These are phyloP conservation scores for Gnaphalium uliginosum DNA, from an alignment of 129 eudicot species.

Conservation along the genomic window DNA sequence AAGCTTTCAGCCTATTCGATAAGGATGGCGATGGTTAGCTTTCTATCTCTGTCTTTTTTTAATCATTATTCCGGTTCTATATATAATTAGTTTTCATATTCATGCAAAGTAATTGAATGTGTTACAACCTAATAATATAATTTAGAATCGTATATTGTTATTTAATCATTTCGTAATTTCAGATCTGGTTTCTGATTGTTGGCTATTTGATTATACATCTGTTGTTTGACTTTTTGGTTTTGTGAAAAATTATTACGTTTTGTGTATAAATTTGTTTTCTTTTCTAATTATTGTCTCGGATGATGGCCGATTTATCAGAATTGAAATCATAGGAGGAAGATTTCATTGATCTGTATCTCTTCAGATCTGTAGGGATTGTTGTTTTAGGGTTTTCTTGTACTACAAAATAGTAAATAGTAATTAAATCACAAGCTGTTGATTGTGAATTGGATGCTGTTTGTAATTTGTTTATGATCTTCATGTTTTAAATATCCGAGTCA, in stretches of 20 bases:
- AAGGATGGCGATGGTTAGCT: constrained; percentile 62
- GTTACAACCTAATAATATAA: background rate
- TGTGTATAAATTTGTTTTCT: background rate
- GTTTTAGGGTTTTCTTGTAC: background rate
- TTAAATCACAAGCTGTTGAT: background rate
- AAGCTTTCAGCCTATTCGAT: constrained; percentile 65
- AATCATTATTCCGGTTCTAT: background rate
- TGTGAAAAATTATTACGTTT: background rate
- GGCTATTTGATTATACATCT: background rate
- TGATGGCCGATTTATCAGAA: background rate
- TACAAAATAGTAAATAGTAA: background rate
- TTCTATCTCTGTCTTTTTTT: background rate
- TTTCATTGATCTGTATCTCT: background rate
- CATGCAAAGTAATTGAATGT: background rate
- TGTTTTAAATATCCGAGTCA: background rate
- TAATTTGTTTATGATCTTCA: background rate
- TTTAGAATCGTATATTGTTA: background rate
- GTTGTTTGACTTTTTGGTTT: constrained; percentile 28
- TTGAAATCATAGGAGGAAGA: background rate
- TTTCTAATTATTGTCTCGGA: background rate
- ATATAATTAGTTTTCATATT: background rate
- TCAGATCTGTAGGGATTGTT: constrained; percentile 23
- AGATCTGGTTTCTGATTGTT: constrained; percentile 33
- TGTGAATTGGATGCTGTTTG: background rate
- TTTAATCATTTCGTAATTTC: background rate